Conservation (phyloP, 2,329 filamentous ascomycete genomes). For the Botrytis fabae region DNA sequence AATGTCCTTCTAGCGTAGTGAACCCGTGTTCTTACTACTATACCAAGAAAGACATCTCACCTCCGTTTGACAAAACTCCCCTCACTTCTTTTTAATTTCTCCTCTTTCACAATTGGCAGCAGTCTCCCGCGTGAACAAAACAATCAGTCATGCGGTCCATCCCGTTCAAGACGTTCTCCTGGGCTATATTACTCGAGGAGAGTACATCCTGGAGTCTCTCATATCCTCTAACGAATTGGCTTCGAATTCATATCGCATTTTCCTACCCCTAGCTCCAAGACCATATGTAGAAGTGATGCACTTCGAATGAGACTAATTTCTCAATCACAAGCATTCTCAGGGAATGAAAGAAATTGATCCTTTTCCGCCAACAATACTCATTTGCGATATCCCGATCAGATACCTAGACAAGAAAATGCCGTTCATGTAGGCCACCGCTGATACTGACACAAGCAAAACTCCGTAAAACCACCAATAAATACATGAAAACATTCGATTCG, state of each 20-base stretch:
- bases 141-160: not conserved
- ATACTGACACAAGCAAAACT: not conserved
- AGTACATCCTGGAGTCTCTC: not conserved
- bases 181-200: not conserved
- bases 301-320: not conserved
- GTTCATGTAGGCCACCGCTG: not conserved
- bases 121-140: not conserved
- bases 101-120: not conserved
- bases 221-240: too few relatives aligned
- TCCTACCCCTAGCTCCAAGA: not conserved
- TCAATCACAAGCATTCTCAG: not conserved
- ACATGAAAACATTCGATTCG: not conserved
- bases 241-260: too few relatives aligned
- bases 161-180: accelerated
- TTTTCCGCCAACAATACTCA: not conserved
- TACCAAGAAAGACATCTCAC: not conserved
- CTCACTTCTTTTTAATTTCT: not conserved
- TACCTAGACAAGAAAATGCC: not conserved
- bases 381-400: not conserved
- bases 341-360: not conserved
- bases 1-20: not conserved
- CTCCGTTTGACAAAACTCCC: not conserved
- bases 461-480: accelerated
- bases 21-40: not conserved
- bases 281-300: too few relatives aligned